Evolutionary conservation across 108 stramenopile genomes (phyloP), one percentile per base, ranked within the genome.

Genomic region (Skeletonema marinoi): DNA sequence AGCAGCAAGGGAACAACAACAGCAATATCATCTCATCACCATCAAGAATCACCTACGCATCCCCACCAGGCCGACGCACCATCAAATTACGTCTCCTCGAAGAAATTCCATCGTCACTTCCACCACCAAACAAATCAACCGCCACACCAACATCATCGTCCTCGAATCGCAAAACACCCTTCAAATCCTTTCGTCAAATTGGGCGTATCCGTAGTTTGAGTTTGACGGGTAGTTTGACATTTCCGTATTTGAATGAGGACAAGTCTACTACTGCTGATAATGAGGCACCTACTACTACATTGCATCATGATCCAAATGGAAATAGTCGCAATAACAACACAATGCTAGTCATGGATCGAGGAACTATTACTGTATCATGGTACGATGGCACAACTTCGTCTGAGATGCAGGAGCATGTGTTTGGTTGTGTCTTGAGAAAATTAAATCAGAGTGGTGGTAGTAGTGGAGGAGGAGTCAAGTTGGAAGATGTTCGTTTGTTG

Each of bases 331-430:
- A 39, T 16, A 36, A 58, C 35, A 29, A 21, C 10, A 60, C 44
- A 46, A n/a, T 44, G 12, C 17, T 13, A 56, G 12, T 54, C 8
- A 54, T 84, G 14, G 88, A 91, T 67, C 77, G 88, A 32, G 94
- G 94, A 58, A 68, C 35, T 21, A 79, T 95, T 8, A 85, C 88
- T 7, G 81, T 95, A 12, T 89, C 90, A 31, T 95, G 94, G 94
- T 95, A 88, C 66, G 92, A 92, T 17, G 94, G 94, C 29, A 95
- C 94, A 1, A 83, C 83, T 0, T 79, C 89, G 2, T 10, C 70
- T 30, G 94, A 95, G 36, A 78, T 95, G 74, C 68, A 80, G 42
- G 89, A 95, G 44, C 92, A 95, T 66, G 94, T 95, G 1, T 78
- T 73, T 30, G 90, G 87, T 38, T 86, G 85, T 71, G 88, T 92